Evolutionary conservation across 1,284 basidiomycete genomes (phyloP), one percentile per base, ranked within the genome.

Genomic region (Puccinia polysora): DNA sequence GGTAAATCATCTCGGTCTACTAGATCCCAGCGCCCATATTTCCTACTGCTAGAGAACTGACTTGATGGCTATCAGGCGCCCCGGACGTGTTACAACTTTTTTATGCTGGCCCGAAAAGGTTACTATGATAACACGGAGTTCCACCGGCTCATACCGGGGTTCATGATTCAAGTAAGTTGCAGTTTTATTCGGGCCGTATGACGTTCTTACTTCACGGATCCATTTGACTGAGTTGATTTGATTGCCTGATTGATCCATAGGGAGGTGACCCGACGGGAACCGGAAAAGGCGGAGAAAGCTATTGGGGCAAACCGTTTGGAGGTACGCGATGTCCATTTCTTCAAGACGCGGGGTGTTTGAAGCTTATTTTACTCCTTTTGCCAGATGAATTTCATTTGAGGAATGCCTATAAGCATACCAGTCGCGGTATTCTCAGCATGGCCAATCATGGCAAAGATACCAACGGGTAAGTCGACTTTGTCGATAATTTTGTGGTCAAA

Each of bases 221-320:
- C 28, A 49, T 30, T 23, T 23, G 4, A 49, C 55, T 58, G 23
- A 58, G 58, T 68, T 14, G 6, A 12, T 32, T 23, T 30, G 5
- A 14, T 23, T 25, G 43, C 65, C 52, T 0, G 20, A 62, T 8
- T 47, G 74, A 91, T 89, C 86, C 93, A 32, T 93, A 97, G 85
- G 93, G 92, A 1, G 95, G 94, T 55, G 94, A 98, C 80, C 94
- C 94, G 1, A 94, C 91, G 0, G 95, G 96, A 0, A 98, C 94
- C 1, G 95, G 96, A 0, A 83, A 89, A 32, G 96, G 95, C 3
- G 95, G 95, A 5, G 83, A 90, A 77, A 93, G 90, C n/a, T 88
- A 87, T 78, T 98, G 95, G 95, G 92, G 90, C 3, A 90, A 89
- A 28, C 89, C 91, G 4, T 99, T 99, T 81, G 85, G 92, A 69